phyloP scores from a whole-genome alignment of 495 filamentous ascomycete species.

The Penicillium alfredii region DNA sequence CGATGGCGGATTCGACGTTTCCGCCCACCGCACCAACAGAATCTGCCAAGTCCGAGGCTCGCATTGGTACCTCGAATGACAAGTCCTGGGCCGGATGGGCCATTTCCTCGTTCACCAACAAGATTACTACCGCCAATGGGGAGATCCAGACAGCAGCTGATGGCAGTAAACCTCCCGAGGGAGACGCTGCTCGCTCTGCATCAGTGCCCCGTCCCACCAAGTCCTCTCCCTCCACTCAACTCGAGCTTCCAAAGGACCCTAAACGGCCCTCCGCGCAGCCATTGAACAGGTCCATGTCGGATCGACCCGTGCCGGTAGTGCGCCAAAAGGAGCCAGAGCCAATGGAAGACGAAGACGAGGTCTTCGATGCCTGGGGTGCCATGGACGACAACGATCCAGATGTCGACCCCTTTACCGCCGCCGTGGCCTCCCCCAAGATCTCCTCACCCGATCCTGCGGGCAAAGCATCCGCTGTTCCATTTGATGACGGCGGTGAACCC shows the following conservation, averaged over 20 bases:
- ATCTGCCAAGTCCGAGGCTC: conserved; percentile 41
- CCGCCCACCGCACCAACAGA: conserved; percentile 38
- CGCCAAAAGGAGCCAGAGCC: conserved; percentile 26
- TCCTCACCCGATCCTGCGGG: conserved; percentile 23
- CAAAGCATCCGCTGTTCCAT: conserved; percentile 43
- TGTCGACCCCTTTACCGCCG: conserved; percentile 43
- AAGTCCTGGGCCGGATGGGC: conserved; percentile 93
- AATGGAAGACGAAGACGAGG: conserved; percentile 50
- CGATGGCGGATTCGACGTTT: conserved; percentile 75
- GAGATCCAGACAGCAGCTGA: conserved; percentile 62
- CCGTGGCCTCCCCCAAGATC: conserved; percentile 30
- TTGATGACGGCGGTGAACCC: conserved; percentile 78
- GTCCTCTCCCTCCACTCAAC: conserved; percentile 49
- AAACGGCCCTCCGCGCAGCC: conserved; percentile 36
- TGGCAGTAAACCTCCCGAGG: conserved; percentile 20
- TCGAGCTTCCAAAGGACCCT: conserved; percentile 23
- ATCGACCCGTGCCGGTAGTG: conserved; percentile 40
- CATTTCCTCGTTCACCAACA: conserved; percentile 98
- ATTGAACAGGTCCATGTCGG: conserved; percentile 37
- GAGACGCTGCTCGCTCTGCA: conserved; percentile 36
- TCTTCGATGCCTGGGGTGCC: conserved; percentile 64
- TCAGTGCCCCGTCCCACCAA: conserved; percentile 42
- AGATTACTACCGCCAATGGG: conserved; percentile 72
- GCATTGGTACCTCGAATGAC: conserved; percentile 72
- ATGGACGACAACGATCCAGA: conserved; percentile 56